phyloP scores from a whole-genome alignment of 2,329 filamentous ascomycete genomes.

The Sporothrix curviconia region DNA sequence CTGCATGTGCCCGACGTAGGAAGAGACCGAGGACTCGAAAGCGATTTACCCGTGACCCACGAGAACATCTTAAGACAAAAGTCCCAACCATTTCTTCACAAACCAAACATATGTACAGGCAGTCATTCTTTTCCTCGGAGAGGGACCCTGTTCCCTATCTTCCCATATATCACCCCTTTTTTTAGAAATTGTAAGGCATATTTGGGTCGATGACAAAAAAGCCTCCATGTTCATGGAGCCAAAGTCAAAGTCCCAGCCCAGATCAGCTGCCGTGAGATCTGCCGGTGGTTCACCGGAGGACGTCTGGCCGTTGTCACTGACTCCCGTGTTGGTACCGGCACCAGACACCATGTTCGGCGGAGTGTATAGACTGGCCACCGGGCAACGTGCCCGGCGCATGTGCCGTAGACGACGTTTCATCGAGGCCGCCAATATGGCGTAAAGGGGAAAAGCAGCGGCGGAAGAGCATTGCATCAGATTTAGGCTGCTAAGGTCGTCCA shows the following conservation, averaged over 20 bases:
- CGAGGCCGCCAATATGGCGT: slow-evolving; percentile 10
- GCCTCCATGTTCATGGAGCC: slow-evolving; percentile 20
- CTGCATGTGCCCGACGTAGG: too few relatives aligned
- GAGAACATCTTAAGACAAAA: too few relatives aligned
- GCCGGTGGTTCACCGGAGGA: neutral
- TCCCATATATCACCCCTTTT: too few relatives aligned
- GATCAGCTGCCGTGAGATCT: slow-evolving; percentile 18
- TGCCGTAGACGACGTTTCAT: neutral
- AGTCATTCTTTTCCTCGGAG: too few relatives aligned
- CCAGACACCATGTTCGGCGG: neutral
- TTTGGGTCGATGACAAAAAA: slow-evolving; percentile 17
- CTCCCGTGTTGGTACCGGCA: neutral
- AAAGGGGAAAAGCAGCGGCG: slow-evolving; percentile 11
- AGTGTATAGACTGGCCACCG: neutral
- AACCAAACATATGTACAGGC: neutral
- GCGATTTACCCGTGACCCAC: too few relatives aligned
- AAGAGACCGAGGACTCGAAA: too few relatives aligned
- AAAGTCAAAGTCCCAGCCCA: slow-evolving; percentile 20
- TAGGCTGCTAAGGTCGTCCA: slow-evolving; percentile 2
- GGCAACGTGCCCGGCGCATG: neutral
- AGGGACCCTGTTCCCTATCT: too few relatives aligned
- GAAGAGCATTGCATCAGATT: slow-evolving; percentile 10
- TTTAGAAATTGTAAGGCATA: slow-evolving; percentile 12
- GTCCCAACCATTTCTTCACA: too few relatives aligned
- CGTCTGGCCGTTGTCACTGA: too few relatives aligned